Base-by-base conservation (phyloP, 768 basidiomycete genomes). In the Postia placenta region DNA sequence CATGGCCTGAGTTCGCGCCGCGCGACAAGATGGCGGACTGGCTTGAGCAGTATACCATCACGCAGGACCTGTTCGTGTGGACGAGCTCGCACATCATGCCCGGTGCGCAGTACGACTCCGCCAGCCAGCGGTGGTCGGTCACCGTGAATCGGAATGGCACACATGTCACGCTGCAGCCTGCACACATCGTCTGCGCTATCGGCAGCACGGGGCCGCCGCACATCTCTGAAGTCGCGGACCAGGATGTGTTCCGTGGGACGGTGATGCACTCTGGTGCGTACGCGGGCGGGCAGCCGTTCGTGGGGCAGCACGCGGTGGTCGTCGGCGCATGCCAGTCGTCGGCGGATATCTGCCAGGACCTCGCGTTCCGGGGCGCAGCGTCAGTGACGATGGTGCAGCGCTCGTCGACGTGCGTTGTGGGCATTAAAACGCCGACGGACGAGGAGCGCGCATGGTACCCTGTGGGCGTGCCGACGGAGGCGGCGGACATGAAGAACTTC, bases 11-110 rank as follows among this genome's bases (percentile, higher is more conserved):
- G 17, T 75, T 62, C 49, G 70, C 68, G 1, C 68, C 74, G 4
- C 63, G 64, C 12, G 68, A 69, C 48, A 74, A 74, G 51, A 39
- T 75, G 5, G 74, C 72, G 0, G 63, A 70, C 56, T 75, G 71
- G 71, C 49, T 76, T 11, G 72, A 75, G 55, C 63, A 67, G 22
- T 75, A 76, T 49, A 68, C 60, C 2, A 42, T 56, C 5, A 56
- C 62, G 3, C 72, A 73, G 50, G 75, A 76, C 45, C 60, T 76
- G 9, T 57, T 67, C 9, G 64, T 75, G 3, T 77, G 75, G 74
- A 72, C 67, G 11, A 60, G 61, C 26, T 64, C 71, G 3, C 55
- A 54, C 11, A 56, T 67, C 6, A 48, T 67, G 1, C 65, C 70
- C 0, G 51, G 48, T 6, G 67, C 73, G 4, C 55, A 25, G 19